Conservation (phyloP, 805 yeast genomes). For the Wickerhamiella bombiphila region DNA sequence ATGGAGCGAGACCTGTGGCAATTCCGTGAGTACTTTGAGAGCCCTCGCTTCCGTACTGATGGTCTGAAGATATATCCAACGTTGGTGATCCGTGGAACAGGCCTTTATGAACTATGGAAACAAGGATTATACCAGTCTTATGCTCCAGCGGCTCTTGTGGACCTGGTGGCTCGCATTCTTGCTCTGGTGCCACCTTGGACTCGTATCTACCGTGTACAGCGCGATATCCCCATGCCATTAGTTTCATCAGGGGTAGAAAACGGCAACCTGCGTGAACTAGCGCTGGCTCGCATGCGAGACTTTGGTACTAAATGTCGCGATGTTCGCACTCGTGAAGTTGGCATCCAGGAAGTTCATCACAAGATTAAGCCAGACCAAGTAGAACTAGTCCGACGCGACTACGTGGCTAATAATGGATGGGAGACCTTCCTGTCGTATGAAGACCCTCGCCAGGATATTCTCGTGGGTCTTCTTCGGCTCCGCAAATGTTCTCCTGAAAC, state of each 20-base stretch:
- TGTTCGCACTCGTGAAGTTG: conserved; percentile 95
- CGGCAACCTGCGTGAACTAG: conserved; percentile 89
- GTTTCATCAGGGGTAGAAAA: conserved; percentile 97
- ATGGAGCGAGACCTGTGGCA: conserved; percentile 97
- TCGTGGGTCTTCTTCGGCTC: conserved; percentile 78
- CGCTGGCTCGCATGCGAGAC: conserved; percentile 94
- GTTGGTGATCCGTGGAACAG: conserved; percentile 92
- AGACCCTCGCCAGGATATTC: conserved; percentile 91
- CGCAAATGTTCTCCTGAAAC: conserved; percentile 79
- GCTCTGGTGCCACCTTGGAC: conserved; percentile 99
- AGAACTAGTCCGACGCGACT: conserved; percentile 86
- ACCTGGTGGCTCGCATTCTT: conserved; percentile 85
- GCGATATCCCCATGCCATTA: conserved; percentile 98
- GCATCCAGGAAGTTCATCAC: conserved; percentile 96
- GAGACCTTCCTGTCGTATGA: conserved; percentile 92
- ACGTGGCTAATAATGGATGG: conserved; percentile 90
- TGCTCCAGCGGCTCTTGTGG: conserved; percentile 86
- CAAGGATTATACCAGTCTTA: conserved; percentile 88
- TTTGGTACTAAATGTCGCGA: conserved; percentile 93
- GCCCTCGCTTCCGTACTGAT: conserved; percentile 93
- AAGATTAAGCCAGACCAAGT: conserved; percentile 95
- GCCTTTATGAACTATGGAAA: conserved; percentile 93
- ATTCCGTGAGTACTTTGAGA: conserved; percentile 90
- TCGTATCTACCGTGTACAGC: conserved; percentile 91
- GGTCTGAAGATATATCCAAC: conserved; percentile 94